Conservation (phyloP, 2,329 filamentous ascomycete genomes). For the Fusarium denticulatum region DNA sequence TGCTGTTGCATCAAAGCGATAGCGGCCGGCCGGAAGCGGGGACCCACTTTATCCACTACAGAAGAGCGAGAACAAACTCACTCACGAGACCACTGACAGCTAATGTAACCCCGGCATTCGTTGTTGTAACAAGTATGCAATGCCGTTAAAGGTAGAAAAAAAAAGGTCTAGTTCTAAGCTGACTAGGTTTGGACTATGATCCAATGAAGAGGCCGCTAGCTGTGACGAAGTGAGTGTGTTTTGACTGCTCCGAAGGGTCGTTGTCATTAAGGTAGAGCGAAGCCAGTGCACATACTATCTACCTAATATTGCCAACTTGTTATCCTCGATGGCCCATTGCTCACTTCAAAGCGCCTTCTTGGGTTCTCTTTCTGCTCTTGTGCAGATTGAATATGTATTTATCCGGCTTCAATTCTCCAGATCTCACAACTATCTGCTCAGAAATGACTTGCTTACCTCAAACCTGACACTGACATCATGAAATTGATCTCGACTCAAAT, state of each 20-base stretch:
- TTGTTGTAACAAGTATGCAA: not conserved
- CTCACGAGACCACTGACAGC: conserved; percentile 3
- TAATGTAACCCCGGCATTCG: conserved; percentile 5
- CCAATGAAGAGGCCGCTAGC: not conserved
- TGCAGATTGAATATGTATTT: not conserved
- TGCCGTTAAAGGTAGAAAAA: not conserved
- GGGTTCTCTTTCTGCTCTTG: not conserved
- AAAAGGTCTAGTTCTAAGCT: not conserved
- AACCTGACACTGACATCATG: not conserved
- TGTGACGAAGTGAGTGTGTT: not conserved
- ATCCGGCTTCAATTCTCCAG: not conserved
- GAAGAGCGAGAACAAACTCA: not conserved
- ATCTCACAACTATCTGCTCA: not conserved
- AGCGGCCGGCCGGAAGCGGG: conserved; percentile 32
- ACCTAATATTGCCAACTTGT: not conserved
- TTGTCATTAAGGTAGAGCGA: not conserved
- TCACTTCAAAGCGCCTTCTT: not conserved
- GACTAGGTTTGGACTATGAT: not conserved
- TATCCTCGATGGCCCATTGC: not conserved
- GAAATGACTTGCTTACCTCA: not conserved
- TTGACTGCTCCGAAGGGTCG: not conserved
- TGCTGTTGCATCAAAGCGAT: conserved; percentile 28
- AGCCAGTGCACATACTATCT: not conserved
- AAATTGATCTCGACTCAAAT: not conserved
- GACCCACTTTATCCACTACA: conserved; percentile 14